Percentiles rank a stretch among this genome's conserved stretches.
phyloP scores from a whole-genome alignment of 148 eudicot species.

The Silene uniflora region DNA sequence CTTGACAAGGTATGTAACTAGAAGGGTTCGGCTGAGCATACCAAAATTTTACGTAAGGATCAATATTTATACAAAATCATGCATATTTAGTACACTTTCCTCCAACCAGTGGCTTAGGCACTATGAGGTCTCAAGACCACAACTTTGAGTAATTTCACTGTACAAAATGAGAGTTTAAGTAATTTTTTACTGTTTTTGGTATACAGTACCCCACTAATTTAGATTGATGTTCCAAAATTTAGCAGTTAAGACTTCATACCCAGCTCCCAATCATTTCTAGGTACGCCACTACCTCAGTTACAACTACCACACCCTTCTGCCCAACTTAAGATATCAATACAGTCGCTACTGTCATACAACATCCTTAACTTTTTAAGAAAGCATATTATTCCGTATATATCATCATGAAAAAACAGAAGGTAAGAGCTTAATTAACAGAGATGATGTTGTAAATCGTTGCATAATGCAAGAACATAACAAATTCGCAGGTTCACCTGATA shows the following conservation, averaged over 20 bases:
- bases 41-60: background rate
- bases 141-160: background rate
- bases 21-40: background rate
- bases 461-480: background rate
- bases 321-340: background rate
- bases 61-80: background rate
- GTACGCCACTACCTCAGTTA: background rate
- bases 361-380: background rate
- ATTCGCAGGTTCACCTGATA: conserved; percentile 65
- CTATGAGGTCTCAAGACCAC: background rate
- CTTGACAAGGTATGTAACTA: background rate
- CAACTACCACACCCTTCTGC: background rate
- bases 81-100: background rate
- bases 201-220: too few species aligned
- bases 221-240: too few species aligned
- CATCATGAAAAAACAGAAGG: background rate
- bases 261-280: background rate
- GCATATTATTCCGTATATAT: background rate
- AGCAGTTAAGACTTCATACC: background rate
- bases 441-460: background rate
- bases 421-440: background rate
- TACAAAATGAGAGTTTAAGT: background rate
- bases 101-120: background rate
- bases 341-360: background rate
- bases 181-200: background rate